Evolutionary conservation across 768 basidiomycete species (phyloP).

Genomic region (Leucosporidium yakuticum): DNA sequence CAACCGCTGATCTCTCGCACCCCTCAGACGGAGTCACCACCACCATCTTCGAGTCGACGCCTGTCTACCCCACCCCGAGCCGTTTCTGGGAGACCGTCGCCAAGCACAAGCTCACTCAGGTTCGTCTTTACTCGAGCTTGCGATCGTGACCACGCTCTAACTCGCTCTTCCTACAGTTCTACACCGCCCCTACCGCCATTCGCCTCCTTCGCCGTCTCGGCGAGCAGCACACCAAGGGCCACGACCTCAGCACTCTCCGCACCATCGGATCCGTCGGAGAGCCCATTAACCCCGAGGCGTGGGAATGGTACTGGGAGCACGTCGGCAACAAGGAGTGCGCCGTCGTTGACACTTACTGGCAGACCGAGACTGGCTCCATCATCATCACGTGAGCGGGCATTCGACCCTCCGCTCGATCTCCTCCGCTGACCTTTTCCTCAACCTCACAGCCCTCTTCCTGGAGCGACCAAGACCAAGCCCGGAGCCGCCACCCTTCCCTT

Average conservation of each 20-base stretch:
- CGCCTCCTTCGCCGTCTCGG: constrained; percentile 81
- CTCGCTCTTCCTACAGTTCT: constrained; percentile 63
- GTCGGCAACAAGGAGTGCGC: constrained; percentile 83
- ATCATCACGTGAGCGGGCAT: constrained; percentile 56
- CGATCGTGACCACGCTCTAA: neutral
- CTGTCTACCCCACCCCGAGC: constrained; percentile 90
- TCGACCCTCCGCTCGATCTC: neutral
- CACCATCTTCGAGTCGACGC: constrained; percentile 88
- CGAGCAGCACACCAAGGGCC: constrained; percentile 70
- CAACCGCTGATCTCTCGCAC: no score
- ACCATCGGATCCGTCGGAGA: constrained; percentile 92
- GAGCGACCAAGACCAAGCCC: constrained; percentile 91
- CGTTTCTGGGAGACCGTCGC: constrained; percentile 96
- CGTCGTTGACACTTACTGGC: constrained; percentile 52
- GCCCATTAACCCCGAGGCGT: constrained; percentile 98
- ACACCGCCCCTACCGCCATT: constrained; percentile 88
- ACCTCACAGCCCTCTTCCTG: constrained; percentile 65
- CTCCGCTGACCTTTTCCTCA: neutral
- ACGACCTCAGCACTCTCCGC: constrained; percentile 75
- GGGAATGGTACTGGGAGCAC: constrained; percentile 98
- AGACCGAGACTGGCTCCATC: constrained; percentile 97
- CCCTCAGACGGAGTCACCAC: constrained; percentile 45
- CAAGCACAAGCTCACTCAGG: constrained; percentile 82
- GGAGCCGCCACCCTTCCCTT: constrained; percentile 96
- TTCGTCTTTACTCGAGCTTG: constrained; percentile 38